Percentiles rank a stretch among this genome's conserved stretches.
Conservation (phyloP, 2,329 filamentous ascomycete genomes). For the Aureobasidium pullulans region DNA sequence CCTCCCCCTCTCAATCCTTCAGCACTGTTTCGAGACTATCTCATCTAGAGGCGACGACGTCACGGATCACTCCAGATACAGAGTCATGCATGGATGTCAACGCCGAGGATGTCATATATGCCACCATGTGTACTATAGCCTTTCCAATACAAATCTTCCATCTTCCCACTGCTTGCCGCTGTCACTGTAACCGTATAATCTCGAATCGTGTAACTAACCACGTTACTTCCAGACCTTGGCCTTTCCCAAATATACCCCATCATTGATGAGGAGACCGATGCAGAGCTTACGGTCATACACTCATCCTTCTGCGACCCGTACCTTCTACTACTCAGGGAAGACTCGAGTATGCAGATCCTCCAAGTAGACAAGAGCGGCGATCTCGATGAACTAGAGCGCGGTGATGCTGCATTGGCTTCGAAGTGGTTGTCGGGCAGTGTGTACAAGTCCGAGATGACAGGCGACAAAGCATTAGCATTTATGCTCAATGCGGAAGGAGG, state of each 20-base stretch:
- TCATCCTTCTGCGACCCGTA: slow-evolving; percentile 85
- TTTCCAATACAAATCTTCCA: slow-evolving; percentile 12
- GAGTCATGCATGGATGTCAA: not conserved
- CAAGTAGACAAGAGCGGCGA: slow-evolving; percentile 76
- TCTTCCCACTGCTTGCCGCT: slow-evolving; percentile 3
- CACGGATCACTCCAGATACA: not conserved
- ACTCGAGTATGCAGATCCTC: slow-evolving; percentile 71
- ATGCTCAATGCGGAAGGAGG: slow-evolving; percentile 68
- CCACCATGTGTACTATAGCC: slow-evolving; percentile 11
- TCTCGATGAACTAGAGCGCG: slow-evolving; percentile 69
- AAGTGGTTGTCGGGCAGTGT: slow-evolving; percentile 81
- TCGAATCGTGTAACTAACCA: not conserved
- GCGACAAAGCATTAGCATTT: slow-evolving; percentile 61
- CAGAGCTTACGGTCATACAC: slow-evolving; percentile 68
- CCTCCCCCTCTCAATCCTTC: not conserved
- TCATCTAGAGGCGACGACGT: not conserved
- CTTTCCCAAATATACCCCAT: slow-evolving; percentile 88
- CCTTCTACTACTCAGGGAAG: slow-evolving; percentile 73
- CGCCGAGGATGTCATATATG: not conserved
- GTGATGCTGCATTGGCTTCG: slow-evolving; percentile 50
- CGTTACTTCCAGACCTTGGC: slow-evolving; percentile 57
- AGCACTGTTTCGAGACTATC: not conserved
- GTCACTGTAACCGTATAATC: not conserved
- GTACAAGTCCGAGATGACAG: slow-evolving; percentile 56
- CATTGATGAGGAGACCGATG: slow-evolving; percentile 81